phyloP scores from a whole-genome alignment of 306 rosid species.

The Ormosia emarginata region DNA sequence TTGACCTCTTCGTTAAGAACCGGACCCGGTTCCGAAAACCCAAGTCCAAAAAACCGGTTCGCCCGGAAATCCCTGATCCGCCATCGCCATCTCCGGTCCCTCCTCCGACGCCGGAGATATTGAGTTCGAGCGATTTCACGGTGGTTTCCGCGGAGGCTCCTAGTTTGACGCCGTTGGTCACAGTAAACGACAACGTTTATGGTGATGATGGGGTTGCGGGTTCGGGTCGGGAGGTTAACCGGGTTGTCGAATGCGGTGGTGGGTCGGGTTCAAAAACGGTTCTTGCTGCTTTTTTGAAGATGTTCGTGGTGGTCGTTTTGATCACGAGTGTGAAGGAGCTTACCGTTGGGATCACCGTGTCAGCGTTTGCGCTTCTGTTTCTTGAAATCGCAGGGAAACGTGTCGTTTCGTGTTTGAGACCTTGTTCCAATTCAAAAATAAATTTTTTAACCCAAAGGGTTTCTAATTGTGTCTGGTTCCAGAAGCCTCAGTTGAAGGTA shows the following conservation, averaged over 20 bases:
- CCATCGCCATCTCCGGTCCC: background rate
- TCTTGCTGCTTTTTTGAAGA: slow-evolving; percentile 20
- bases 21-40: slow-evolving; percentile 47
- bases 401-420: slow-evolving; percentile 19
- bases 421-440: slow-evolving; percentile 8
- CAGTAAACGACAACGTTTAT: background rate
- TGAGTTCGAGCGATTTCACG: background rate
- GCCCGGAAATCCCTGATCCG: background rate
- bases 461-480: background rate
- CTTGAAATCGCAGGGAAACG: slow-evolving; percentile 46
- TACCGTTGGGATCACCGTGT: slow-evolving; percentile 56
- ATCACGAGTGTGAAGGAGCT: slow-evolving; percentile 42
- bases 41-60: background rate
- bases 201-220: background rate
- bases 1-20: slow-evolving; percentile 82
- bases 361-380: slow-evolving; percentile 57
- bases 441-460: slow-evolving; percentile 2
- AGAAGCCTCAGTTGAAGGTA: background rate
- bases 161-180: background rate
- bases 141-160: background rate
- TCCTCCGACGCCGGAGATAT: background rate
- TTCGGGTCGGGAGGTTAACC: background rate
- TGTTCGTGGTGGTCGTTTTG: slow-evolving; percentile 37
- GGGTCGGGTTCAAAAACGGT: background rate
- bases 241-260: background rate